Conservation (phyloP, 2,329 filamentous ascomycete genomes). For the Fusarium nisikadoi region DNA sequence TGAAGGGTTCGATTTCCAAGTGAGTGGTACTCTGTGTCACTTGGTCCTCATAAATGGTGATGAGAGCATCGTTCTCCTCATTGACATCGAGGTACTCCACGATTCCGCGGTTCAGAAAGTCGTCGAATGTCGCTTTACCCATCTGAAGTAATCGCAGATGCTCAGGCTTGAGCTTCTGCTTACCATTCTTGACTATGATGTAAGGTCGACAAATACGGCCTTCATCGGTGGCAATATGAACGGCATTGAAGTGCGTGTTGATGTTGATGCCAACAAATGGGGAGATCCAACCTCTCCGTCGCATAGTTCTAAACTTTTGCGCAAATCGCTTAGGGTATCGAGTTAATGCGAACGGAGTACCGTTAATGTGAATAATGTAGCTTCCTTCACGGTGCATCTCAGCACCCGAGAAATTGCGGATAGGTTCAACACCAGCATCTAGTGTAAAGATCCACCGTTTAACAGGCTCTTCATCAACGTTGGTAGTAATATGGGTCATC, state of each 20-base stretch:
- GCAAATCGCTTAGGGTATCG: constrained; percentile 88
- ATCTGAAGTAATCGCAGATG: constrained; percentile 85
- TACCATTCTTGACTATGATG: constrained; percentile 91
- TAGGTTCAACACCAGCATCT: constrained; percentile 82
- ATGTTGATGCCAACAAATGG: constrained; percentile 97
- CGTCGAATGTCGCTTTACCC: constrained; percentile 89
- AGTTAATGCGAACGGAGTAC: constrained; percentile 90
- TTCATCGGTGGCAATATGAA: constrained; percentile 97
- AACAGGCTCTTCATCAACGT: constrained; percentile 92
- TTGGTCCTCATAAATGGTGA: constrained; percentile 88
- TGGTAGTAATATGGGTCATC: constrained; percentile 99
- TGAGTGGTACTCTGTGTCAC: constrained; percentile 89
- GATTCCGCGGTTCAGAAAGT: constrained; percentile 88
- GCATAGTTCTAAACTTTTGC: constrained; percentile 83
- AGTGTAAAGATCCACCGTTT: constrained; percentile 86
- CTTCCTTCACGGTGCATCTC: constrained; percentile 87
- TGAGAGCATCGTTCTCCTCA: constrained; percentile 96
- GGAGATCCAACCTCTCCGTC: constrained; percentile 90
- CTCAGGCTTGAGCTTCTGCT: constrained; percentile 80
- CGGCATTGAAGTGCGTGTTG: constrained; percentile 89
- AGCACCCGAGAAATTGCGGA: constrained; percentile 76
- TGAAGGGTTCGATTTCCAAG: constrained; percentile 97
- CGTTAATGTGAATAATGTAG: constrained; percentile 95
- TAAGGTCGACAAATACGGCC: constrained; percentile 95
- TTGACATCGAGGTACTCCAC: constrained; percentile 98